phyloP scores from a whole-genome alignment of 441 rosid genomes.

The Corymbia citriodora region DNA sequence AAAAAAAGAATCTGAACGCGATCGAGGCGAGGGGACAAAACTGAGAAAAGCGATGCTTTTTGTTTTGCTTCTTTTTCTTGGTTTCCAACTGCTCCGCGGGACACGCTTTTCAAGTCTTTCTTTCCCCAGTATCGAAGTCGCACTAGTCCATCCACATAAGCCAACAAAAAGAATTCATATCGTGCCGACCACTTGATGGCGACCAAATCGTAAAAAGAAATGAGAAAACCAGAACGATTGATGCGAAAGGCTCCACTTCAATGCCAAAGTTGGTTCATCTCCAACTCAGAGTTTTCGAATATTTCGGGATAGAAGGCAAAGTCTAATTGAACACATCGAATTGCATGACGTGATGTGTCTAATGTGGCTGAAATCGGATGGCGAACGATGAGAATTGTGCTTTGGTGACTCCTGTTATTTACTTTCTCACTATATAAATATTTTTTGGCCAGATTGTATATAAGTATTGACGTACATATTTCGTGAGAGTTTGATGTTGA shows the following conservation, averaged over 20 bases:
- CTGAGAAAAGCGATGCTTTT: neutral
- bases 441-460: too few species aligned
- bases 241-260: neutral
- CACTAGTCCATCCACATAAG: neutral
- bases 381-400: neutral
- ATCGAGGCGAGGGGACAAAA: neutral
- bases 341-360: accelerated
- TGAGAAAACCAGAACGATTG: neutral
- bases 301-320: neutral
- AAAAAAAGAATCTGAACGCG: neutral
- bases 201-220: neutral
- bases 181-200: neutral
- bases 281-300: neutral
- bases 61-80: neutral
- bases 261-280: neutral
- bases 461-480: neutral
- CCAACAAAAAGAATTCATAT: neutral
- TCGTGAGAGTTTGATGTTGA: neutral
- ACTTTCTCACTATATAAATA: too few species aligned
- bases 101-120: neutral
- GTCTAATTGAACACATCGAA: neutral
- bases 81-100: too few species aligned
- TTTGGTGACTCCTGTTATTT: neutral
- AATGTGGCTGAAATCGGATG: neutral
- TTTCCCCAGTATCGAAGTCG: neutral